These are phyloP conservation scores for Tolypocladium capitatum DNA, from an alignment of 2,329 filamentous ascomycete species.

Conservation along the genomic window DNA sequence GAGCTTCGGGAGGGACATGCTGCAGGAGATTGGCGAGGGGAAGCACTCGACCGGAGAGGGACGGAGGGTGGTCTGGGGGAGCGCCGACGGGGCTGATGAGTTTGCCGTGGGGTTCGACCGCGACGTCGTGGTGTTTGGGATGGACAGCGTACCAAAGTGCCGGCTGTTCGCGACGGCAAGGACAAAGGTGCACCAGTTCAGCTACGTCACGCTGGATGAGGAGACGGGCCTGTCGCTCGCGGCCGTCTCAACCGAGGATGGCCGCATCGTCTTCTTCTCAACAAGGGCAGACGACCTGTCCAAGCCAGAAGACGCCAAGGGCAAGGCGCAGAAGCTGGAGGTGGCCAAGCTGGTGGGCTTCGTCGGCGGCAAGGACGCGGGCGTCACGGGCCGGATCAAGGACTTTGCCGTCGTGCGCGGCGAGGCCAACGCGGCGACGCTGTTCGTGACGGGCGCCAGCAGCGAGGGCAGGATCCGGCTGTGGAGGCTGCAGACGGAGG, in stretches of 20 bases:
- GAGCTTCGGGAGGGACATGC: slow-evolving; percentile 63
- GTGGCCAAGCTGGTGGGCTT: slow-evolving; percentile 60
- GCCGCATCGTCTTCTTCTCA: slow-evolving; percentile 71
- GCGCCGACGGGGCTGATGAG: slow-evolving; percentile 56
- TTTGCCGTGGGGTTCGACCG: slow-evolving; percentile 85
- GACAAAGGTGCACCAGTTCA: slow-evolving; percentile 74
- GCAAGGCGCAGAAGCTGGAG: slow-evolving; percentile 23
- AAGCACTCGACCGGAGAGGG: slow-evolving; percentile 72
- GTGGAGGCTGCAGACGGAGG: slow-evolving; percentile 47
- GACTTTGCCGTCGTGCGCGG: slow-evolving; percentile 60
- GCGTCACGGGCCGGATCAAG: slow-evolving; percentile 65
- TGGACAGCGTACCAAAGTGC: slow-evolving; percentile 73
- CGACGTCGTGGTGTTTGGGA: slow-evolving; percentile 72
- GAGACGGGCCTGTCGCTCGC: slow-evolving; percentile 36
- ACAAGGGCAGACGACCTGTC: slow-evolving; percentile 40
- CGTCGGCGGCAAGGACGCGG: slow-evolving; percentile 59
- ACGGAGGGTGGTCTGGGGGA: slow-evolving; percentile 67
- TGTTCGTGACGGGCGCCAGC: slow-evolving; percentile 57
- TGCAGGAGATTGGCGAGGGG: slow-evolving; percentile 64
- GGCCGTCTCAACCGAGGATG: slow-evolving; percentile 80
- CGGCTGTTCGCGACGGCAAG: slow-evolving; percentile 52
- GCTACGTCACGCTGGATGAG: slow-evolving; percentile 49
- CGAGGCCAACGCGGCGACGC: slow-evolving; percentile 21
- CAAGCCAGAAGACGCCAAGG: slow-evolving; percentile 20
- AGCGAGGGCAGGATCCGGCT: slow-evolving; percentile 78